Evolutionary conservation across 2,329 filamentous ascomycete species (phyloP), one percentile per base, ranked within the genome.

Genomic region (Phaeosphaeria sp.): DNA sequence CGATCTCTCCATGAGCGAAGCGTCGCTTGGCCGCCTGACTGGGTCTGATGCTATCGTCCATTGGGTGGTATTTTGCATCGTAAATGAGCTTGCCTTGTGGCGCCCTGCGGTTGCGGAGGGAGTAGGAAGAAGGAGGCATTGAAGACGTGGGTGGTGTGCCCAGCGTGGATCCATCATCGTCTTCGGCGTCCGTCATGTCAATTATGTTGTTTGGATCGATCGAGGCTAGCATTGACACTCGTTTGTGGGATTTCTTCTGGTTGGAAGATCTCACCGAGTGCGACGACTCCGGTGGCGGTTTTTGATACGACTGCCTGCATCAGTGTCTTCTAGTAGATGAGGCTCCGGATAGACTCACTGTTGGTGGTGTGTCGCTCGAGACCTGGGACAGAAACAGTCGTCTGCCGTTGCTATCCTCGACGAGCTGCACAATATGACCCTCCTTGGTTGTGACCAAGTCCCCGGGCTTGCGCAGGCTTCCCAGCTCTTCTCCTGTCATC

Each of bases 41-140:
- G 4, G 74, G 73, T 9, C 63, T 63, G 7, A 72, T 58, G 45
- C 55, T 51, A 8, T 75, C 72, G 42, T 76, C 74, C 65, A 76
- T 67, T 2, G 73, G 74, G 53, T 76, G 74, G 39, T 74, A 76
- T 52, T 66, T 72, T 21, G 71, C 57, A 39, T 75, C 68, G 54
- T 75, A 75, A 6, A 60, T 47, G 5, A 74, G 66, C 33, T 66
- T 64, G 24, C 55, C 65, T 18, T 53, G 55, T 4, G 51, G 65
- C 9, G 39, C 39, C 13, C 59, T 51, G 39, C 64, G 61, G 21
- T 54, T 52, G 33, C 61, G 63, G 9, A 64, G 33, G 2, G 49
- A 44, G 49, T 67, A 65, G 0, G 59, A 59, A 1, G 60, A 64
- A 1, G 55, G 39, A 3, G 63, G 50, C 21, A 25, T 27, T 3